These are phyloP conservation scores for Cytospora paraplurivora DNA, from an alignment of 2,329 filamentous ascomycete genomes.

Conservation along the genomic window DNA sequence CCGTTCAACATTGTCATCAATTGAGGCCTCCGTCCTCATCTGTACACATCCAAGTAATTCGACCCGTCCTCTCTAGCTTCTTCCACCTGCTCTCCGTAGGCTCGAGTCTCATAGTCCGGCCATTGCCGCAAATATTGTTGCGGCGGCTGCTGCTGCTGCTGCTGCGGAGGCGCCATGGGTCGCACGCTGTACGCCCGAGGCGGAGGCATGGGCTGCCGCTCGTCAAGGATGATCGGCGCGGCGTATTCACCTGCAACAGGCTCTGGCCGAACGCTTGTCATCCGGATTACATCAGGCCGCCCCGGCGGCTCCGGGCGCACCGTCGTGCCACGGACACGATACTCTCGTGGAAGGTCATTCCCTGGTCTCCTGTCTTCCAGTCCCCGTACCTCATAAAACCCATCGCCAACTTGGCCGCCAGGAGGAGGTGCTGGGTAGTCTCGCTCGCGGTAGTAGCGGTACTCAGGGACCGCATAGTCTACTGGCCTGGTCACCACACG, in stretches of 20 bases:
- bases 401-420: conserved; percentile 42
- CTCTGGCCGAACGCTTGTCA: conserved; percentile 60
- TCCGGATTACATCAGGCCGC: conserved; percentile 45
- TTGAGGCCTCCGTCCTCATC: conserved; percentile 9
- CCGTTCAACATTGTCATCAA: background rate
- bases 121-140: conserved; percentile 26
- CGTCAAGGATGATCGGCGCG: conserved; percentile 39
- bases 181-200: conserved; percentile 39
- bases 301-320: conserved; percentile 49
- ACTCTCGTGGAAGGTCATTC: conserved; percentile 55
- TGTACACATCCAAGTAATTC: conserved; percentile 22
- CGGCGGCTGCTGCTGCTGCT: conserved; percentile 1
- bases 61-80: conserved; percentile 41
- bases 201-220: conserved; percentile 38
- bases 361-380: conserved; percentile 44
- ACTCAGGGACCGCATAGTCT: conserved; percentile 56
- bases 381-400: conserved; percentile 52
- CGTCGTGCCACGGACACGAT: conserved; percentile 56
- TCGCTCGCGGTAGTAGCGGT: conserved; percentile 57
- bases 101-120: conserved; percentile 25
- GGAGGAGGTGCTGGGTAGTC: conserved; percentile 59
- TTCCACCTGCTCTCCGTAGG: conserved; percentile 17
- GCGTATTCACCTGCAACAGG: conserved; percentile 52
- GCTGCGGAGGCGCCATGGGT: conserved; percentile 37
- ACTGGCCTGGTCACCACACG: conserved; percentile 62